Evolutionary conservation across 441 rosid genomes (phyloP).

Genomic region (Eruca vesicaria): DNA sequence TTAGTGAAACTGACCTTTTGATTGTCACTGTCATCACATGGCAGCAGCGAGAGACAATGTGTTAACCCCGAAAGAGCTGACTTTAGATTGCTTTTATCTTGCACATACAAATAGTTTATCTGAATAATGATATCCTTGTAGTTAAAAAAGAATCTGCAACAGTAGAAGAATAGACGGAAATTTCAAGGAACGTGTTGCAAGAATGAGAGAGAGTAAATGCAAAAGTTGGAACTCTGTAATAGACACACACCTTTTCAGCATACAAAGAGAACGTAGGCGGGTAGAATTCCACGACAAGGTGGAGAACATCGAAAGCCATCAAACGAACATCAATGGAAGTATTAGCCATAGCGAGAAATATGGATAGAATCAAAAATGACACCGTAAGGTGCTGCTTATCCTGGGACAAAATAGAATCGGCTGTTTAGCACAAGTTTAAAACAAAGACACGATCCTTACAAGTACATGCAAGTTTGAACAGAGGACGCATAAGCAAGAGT

Average conservation of each 20-base stretch:
- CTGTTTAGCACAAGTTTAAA: no score
- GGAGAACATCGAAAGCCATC: neutral
- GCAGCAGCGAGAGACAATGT: neutral
- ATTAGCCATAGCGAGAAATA: conserved; percentile 37
- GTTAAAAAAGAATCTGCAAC: neutral
- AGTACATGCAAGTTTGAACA: no score
- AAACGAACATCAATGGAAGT: neutral
- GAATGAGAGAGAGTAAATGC: neutral
- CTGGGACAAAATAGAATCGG: no score
- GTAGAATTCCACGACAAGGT: neutral
- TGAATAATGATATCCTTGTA: neutral
- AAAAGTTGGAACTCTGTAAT: no score
- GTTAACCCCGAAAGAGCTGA: neutral
- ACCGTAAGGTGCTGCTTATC: conserved; percentile 50
- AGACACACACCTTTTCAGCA: neutral
- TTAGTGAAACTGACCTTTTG: no score
- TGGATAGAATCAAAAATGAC: conserved; percentile 67
- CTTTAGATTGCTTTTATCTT: neutral
- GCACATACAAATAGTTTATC: neutral
- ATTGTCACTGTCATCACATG: neutral
- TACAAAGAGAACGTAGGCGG: neutral
- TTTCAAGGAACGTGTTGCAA: neutral
- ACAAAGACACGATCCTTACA: no score
- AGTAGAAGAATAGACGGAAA: neutral
- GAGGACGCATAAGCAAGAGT: no score